Evolutionary conservation across 257 asterid genomes (phyloP), one percentile per base, ranked within the genome.

Genomic region (Primulina tabacum): DNA sequence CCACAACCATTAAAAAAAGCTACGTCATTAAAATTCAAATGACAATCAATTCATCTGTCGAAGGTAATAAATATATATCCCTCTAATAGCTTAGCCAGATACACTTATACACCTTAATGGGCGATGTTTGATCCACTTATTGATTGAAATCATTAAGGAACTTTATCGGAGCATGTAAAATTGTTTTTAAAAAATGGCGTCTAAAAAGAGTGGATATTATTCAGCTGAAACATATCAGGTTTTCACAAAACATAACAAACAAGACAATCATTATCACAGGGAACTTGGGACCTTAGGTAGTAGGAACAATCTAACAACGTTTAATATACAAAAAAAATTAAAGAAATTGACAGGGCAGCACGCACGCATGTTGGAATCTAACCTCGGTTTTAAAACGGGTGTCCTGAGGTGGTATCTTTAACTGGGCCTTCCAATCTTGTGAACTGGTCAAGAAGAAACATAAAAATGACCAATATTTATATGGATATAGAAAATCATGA

Each of bases 361-460:
- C 38, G 75, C 28, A 0, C 29, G 7, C 10, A 73, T 33, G 34
- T 10, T 18, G 26, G 34, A 76, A 60, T 69, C 79, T 69, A 74
- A 86, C 97, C 95, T 91, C 97, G 18, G 97, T 91, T 80, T 77
- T 86, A 66, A 79, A 89, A 28, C 97, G 96, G 12, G 86, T 75
- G 83, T 91, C 97, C 76, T 78, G 71, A 8, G 88, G 82, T 53
- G 97, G 97, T 72, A 86, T 55, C 79, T 83, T 89, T 57, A 91
- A 74, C 71, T 40, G 79, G 33, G 89, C 85, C 87, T 89, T 91
- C 97, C 96, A 89, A 77, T 87, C 96, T 84, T 87, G 93, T 14
- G 92, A 91, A 72, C 96, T 90, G 82, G 40, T 55, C 73, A 75
- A 67, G 65, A 62, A 34, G 60, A 40, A 71, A 55, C 18, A 26